Conservation (phyloP, 1,284 basidiomycete genomes). For the Naganishia cerealis region DNA sequence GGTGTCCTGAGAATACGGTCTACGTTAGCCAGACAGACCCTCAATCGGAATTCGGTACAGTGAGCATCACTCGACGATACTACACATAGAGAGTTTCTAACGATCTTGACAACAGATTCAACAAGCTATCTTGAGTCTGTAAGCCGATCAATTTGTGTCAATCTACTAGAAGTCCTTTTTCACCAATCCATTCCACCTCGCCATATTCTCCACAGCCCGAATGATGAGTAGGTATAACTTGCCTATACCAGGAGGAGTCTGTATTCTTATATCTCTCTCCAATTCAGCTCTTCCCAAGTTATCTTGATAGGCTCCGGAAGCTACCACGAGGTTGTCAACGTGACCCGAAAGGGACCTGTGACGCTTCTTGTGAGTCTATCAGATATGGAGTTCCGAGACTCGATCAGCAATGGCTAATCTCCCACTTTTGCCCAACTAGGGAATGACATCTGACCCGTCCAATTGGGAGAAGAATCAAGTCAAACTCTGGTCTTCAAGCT, state of each 20-base stretch:
- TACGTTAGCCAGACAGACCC: constrained; percentile 34
- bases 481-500: constrained; percentile 38
- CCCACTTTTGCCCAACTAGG: neutral
- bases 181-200: neutral
- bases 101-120: constrained; percentile 3
- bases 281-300: constrained; percentile 31
- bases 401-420: neutral
- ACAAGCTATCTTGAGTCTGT: constrained; percentile 24
- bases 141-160: neutral
- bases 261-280: neutral
- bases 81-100: neutral
- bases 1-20: constrained; percentile 28
- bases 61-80: constrained; percentile 8
- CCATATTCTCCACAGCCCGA: neutral
- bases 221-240: neutral
- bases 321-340: constrained; percentile 64
- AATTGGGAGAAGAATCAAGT: constrained; percentile 36
- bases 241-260: neutral
- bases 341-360: constrained; percentile 61
- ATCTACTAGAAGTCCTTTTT: neutral
- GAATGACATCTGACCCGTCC: constrained; percentile 31
- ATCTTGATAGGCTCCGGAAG: constrained; percentile 66
- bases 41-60: constrained; percentile 19
- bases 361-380: constrained; percentile 57
- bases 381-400: neutral